Conservation (phyloP, 192 early-diverging fungal species). For the Coemansia sp. region DNA sequence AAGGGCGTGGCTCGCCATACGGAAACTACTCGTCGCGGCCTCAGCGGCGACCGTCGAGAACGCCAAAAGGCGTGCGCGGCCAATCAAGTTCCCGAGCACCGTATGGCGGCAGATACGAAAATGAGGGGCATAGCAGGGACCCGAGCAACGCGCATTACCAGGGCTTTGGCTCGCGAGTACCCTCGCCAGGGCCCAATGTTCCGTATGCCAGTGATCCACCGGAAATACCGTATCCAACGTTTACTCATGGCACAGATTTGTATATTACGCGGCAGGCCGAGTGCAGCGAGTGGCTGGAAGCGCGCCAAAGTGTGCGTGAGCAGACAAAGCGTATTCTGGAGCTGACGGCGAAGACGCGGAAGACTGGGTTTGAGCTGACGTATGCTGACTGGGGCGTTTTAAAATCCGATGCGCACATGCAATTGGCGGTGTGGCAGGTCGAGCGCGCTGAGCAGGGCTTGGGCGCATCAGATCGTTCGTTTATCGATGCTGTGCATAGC, state of each 20-base stretch:
- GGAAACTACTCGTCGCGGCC: slow-evolving; percentile 26
- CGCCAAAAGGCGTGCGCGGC: slow-evolving; percentile 22
- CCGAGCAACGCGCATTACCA: slow-evolving; percentile 15
- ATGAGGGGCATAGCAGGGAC: slow-evolving; percentile 29
- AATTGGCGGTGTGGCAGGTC: slow-evolving; percentile 44
- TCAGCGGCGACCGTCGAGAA: slow-evolving; percentile 21
- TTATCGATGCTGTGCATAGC: slow-evolving; percentile 18
- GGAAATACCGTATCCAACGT: slow-evolving; percentile 16
- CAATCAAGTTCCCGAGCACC: slow-evolving; percentile 15
- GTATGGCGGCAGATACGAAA: slow-evolving; percentile 20
- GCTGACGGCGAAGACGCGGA: slow-evolving; percentile 20
- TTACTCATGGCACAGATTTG: slow-evolving; percentile 31
- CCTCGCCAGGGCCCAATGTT: slow-evolving; percentile 25
- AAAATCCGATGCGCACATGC: slow-evolving; percentile 38
- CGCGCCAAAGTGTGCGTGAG: slow-evolving; percentile 31
- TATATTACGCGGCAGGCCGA: slow-evolving; percentile 32
- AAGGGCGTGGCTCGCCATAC: slow-evolving; percentile 24
- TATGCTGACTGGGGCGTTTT: slow-evolving; percentile 37
- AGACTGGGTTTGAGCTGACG: slow-evolving; percentile 37
- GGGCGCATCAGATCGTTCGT: slow-evolving; percentile 14
- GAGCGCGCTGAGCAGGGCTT: slow-evolving; percentile 53
- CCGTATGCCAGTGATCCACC: slow-evolving; percentile 3
- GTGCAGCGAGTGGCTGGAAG: slow-evolving; percentile 31
- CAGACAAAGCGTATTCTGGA: slow-evolving; percentile 33
- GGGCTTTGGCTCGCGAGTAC: slow-evolving; percentile 21